Conservation (phyloP, 2,329 filamentous ascomycete genomes). For the Cercospora sp. region DNA sequence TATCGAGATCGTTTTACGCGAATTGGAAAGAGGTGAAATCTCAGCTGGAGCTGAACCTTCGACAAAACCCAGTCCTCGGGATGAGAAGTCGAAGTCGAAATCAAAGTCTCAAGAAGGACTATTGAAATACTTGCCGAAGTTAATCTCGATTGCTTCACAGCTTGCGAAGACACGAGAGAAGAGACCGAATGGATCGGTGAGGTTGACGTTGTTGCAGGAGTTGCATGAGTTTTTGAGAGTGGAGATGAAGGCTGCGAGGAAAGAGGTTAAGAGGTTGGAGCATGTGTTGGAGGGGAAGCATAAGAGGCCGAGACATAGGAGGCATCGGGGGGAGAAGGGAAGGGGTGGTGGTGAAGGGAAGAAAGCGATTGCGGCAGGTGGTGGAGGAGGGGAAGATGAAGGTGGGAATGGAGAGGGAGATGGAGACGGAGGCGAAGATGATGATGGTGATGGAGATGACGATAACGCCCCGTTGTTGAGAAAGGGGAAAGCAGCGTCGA, state of each 20-base stretch:
- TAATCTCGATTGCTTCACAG: not conserved
- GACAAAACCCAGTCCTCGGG: not conserved
- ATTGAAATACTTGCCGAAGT: not conserved
- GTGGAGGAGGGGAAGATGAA: not conserved
- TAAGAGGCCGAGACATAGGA: constrained; percentile 1
- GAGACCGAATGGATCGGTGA: not conserved
- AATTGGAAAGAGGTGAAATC: not conserved
- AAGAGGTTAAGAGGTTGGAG: constrained; percentile 19
- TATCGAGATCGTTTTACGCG: not conserved
- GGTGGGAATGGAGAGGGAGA: not conserved
- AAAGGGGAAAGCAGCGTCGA: not conserved
- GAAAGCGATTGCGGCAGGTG: not conserved
- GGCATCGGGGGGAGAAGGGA: not conserved
- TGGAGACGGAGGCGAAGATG: not conserved
- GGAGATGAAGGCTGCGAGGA: constrained; percentile 9
- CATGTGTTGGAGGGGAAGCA: constrained; percentile 6
- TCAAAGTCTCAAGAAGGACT: not conserved
- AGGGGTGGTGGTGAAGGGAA: not conserved
- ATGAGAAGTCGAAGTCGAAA: not conserved
- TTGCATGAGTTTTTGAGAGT: not conserved
- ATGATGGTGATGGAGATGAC: not conserved
- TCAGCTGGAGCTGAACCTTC: not conserved
- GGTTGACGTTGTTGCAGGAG: constrained; percentile 13
- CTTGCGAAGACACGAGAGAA: not conserved
- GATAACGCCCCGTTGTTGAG: not conserved